These are phyloP conservation scores for Stemphylium vesicarium DNA, from an alignment of 2,329 filamentous ascomycete genomes.

Conservation along the genomic window DNA sequence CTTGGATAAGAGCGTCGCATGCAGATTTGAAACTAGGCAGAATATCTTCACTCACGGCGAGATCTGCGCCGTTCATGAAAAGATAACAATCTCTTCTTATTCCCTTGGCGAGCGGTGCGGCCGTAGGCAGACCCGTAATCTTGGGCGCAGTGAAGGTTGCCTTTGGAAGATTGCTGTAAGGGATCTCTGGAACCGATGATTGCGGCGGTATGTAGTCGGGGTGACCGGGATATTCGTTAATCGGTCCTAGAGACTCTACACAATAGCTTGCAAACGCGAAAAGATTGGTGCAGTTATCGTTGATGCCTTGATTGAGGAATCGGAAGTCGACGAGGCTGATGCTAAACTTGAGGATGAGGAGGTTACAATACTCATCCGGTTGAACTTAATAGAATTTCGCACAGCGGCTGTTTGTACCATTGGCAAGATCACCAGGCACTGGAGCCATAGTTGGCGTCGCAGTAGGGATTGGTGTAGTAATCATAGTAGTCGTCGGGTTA, in stretches of 20 bases:
- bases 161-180: conserved; percentile 2
- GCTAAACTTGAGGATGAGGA: not conserved
- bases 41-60: not conserved
- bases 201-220: conserved; percentile 6
- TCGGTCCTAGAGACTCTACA: conserved; percentile 5
- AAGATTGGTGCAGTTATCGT: conserved; percentile 12
- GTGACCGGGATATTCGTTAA: conserved; percentile 3
- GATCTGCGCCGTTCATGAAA: not conserved
- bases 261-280: conserved; percentile 2
- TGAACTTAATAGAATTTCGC: too few relatives aligned
- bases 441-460: too few relatives aligned
- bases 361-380: too few relatives aligned
- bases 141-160: not conserved
- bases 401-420: too few relatives aligned
- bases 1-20: conserved; percentile 2
- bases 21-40: not conserved
- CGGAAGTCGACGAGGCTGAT: conserved; percentile 5
- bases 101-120: not conserved
- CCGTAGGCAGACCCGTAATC: not conserved
- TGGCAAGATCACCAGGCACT: too few relatives aligned
- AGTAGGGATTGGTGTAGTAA: too few relatives aligned
- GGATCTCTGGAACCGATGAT: not conserved
- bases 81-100: not conserved
- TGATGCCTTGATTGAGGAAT: conserved; percentile 12
- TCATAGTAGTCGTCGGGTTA: too few relatives aligned